Conservation (phyloP, 106 monocot species). For the Dendrobium nobile region DNA sequence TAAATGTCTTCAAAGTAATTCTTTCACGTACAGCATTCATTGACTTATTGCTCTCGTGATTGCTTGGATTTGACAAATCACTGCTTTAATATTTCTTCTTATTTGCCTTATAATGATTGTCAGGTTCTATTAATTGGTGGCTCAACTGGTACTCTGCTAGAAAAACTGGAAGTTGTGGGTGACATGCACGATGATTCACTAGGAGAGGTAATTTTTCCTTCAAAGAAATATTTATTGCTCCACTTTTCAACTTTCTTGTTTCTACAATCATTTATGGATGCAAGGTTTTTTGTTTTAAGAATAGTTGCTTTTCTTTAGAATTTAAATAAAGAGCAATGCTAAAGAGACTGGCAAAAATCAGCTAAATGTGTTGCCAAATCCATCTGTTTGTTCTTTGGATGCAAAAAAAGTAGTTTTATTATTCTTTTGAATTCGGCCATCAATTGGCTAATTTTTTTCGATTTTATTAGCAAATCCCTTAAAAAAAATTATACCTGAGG, state of each 20-base stretch:
- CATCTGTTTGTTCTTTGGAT: too few species aligned
- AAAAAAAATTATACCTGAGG: too few species aligned
- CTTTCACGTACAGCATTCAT: too few species aligned
- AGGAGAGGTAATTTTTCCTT: slow-evolving; percentile 32
- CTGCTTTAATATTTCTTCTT: background rate
- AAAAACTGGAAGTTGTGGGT: slow-evolving; percentile 82
- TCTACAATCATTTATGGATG: background rate
- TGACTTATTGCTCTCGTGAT: too few species aligned
- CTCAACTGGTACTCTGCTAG: slow-evolving; percentile 93
- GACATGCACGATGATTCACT: slow-evolving; percentile 43
- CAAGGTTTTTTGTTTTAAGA: background rate
- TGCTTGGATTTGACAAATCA: background rate
- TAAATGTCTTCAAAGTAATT: too few species aligned
- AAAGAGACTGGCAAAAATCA: too few species aligned
- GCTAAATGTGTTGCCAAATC: too few species aligned
- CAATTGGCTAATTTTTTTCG: too few species aligned
- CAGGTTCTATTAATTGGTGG: slow-evolving; percentile 96
- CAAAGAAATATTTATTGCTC: too few species aligned
- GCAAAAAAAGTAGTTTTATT: too few species aligned
- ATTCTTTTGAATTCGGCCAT: too few species aligned
- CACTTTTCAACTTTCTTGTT: background rate
- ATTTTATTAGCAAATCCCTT: too few species aligned
- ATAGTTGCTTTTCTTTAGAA: background rate
- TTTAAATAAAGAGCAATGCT: background rate
- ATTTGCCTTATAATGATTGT: background rate